Base-by-base conservation (phyloP, 257 asterid genomes). In the Pogostemon cablin region DNA sequence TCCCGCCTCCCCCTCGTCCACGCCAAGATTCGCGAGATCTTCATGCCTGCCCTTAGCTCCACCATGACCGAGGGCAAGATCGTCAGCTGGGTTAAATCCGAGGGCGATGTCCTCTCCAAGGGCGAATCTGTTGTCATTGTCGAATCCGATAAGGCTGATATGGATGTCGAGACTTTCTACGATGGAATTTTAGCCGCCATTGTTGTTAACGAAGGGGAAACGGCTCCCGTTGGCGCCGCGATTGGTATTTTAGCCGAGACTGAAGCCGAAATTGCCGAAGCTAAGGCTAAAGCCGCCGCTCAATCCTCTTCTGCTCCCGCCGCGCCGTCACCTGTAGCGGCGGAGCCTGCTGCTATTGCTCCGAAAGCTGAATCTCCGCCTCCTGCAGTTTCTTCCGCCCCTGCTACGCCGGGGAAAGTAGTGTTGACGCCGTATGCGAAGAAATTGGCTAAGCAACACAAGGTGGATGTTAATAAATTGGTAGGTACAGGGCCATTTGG, bases 51-150 rank as follows among this genome's bases (percentile, higher is more conserved):
- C 0, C 89, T 91, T 64, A 88, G 96, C 77, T 91, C 97, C 42
- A 91, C 97, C 59, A 91, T 91, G 97, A 89, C 97, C 9, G 97
- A 91, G 74, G 97, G 97, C 4, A 91, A 89, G 72, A 91, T 88
- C 80, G 97, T 91, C 12, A 82, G 87, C 40, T 91, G 97, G 97
- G 17, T 86, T 20, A 91, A 91, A 78, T 83, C 97, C 39, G 97
- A 91, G 46, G 97, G 97, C 20, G 97, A 91, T 57, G 79, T 77
- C 35, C 32, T 91, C 10, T 80, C 96, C 67, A 91, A 91, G 62
- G 97, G 97, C 41, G 95, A 91, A 61, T 55, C 96, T 9, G 96
- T 88, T 10, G 97, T 88, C 47, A 95, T 91, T 3, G 96, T 91
- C 2, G 97, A 91, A 46, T 91, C 97, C 32, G 96, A 91, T 42